Base-by-base conservation (phyloP, 805 yeast species). In the Tetrapisispora fleetii region DNA sequence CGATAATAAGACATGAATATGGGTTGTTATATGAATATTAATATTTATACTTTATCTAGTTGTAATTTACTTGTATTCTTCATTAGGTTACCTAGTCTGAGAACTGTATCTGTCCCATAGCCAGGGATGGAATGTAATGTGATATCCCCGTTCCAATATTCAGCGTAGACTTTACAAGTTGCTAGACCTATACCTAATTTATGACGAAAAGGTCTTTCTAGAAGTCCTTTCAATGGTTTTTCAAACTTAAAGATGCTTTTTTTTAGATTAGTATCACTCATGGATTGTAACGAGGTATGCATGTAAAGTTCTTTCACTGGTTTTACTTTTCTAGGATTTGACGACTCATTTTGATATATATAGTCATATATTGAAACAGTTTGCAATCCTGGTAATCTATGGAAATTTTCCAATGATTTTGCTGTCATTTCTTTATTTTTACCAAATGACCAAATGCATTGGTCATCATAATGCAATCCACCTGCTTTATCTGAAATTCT, bases 111-210 rank as follows among this genome's bases (percentile, higher is more conserved):
- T 36, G 93, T 80, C 2, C 99, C 99, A 57, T 83, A 87, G 2
- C 96, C 97, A 51, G 88, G 91, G 46, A 91, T 69, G 0, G 95
- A 83, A 56, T 82, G 82, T 75, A 91, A 78, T 50, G 81, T 82
- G 45, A 91, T 66, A 46, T 83, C 85, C 7, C 98, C 98, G 57
- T 90, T 93, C 98, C 98, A 91, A 65, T 91, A 91, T 57, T 91
- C 97, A 0, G 95, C 87, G 61, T 91, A 91, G 0, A 90, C 87
- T 56, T 86, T 82, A 58, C 96, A 85, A 84, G 91, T 81, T 0
- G 98, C 96, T 51, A 91, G 70, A 0, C 97, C 96, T 50, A 91
- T 75, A 0, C 97, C 97, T 28, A 91, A 67, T 46, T 84, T 85
- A 57, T 76, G 77, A 50, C 84, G 77, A 27, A 85, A 80, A 1